phyloP scores from a whole-genome alignment of 805 yeast genomes.

The Jamesozyma hellenica region DNA sequence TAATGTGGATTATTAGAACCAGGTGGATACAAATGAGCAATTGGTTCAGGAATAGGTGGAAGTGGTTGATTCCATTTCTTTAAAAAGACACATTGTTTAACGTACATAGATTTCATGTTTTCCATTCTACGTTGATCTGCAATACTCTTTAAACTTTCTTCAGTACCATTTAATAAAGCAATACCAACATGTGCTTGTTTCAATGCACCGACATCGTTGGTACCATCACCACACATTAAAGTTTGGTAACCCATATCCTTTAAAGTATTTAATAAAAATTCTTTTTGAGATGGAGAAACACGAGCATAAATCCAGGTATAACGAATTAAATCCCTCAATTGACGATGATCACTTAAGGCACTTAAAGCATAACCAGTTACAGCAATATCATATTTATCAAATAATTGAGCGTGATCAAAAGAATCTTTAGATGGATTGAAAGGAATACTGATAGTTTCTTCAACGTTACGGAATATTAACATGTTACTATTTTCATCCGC shows the following conservation, averaged over 20 bases:
- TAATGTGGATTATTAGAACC: constrained; percentile 87
- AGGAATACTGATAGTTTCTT: constrained; percentile 63
- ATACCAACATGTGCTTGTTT: constrained; percentile 98
- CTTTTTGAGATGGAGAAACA: constrained; percentile 94
- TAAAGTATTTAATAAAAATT: constrained; percentile 71
- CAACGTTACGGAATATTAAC: constrained; percentile 77
- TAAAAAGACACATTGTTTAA: constrained; percentile 74
- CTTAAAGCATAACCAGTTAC: constrained; percentile 85
- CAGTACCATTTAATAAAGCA: constrained; percentile 95
- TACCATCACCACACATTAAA: constrained; percentile 99
- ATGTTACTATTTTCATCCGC: constrained; percentile 42
- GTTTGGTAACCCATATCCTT: constrained; percentile 87
- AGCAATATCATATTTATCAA: constrained; percentile 71
- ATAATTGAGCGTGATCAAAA: constrained; percentile 35
- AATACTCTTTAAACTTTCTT: constrained; percentile 81
- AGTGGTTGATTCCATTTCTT: constrained; percentile 72
- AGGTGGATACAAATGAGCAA: constrained; percentile 95
- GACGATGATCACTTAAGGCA: constrained; percentile 54
- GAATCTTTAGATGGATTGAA: constrained; percentile 43
- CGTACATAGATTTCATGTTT: constrained; percentile 55
- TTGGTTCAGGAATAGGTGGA: constrained; percentile 73
- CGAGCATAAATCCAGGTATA: constrained; percentile 97
- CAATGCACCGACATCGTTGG: constrained; percentile 98
- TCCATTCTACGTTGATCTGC: constrained; percentile 70
- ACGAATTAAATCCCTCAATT: constrained; percentile 62